Percentiles rank a stretch among this genome's conserved stretches.
Evolutionary conservation across 176 grass and related monocot genomes (phyloP).

Genomic region (Triticum turgidum): DNA sequence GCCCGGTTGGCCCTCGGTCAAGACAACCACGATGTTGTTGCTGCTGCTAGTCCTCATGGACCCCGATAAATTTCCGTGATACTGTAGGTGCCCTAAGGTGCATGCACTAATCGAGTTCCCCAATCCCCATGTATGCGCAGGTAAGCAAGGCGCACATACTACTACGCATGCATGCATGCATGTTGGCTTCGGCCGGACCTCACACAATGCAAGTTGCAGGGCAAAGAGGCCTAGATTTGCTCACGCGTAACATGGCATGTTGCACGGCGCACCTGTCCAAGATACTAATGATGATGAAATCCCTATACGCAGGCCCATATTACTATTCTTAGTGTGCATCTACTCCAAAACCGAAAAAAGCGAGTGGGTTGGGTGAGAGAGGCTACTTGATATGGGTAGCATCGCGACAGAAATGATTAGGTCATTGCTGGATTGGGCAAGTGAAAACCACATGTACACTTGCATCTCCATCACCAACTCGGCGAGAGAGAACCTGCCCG

Average conservation of each 20-base stretch:
- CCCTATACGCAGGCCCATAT: neutral
- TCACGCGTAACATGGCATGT: conserved; percentile 50
- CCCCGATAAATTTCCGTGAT: conserved; percentile 13
- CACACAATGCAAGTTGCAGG: conserved; percentile 25
- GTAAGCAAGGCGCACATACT: neutral
- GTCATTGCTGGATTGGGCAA: conserved; percentile 20
- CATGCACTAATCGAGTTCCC: neutral
- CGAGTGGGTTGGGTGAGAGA: conserved; percentile 25
- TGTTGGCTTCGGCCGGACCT: neutral
- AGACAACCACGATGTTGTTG: conserved; percentile 11
- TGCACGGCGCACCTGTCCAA: neutral
- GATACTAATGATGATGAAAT: neutral
- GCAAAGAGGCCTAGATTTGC: conserved; percentile 39
- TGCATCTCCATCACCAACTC: neutral
- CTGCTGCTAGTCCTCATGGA: conserved; percentile 19
- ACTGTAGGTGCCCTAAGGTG: neutral
- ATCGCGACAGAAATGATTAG: conserved; percentile 5
- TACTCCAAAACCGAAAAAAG: neutral
- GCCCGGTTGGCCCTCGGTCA: conserved; percentile 15
- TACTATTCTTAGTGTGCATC: neutral
- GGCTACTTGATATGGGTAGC: neutral
- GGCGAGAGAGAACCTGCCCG: neutral
- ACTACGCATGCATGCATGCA: neutral
- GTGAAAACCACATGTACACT: neutral
- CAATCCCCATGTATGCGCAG: neutral